These are phyloP conservation scores for Suillus decipiens DNA, from an alignment of 768 basidiomycete genomes.

Conservation along the genomic window DNA sequence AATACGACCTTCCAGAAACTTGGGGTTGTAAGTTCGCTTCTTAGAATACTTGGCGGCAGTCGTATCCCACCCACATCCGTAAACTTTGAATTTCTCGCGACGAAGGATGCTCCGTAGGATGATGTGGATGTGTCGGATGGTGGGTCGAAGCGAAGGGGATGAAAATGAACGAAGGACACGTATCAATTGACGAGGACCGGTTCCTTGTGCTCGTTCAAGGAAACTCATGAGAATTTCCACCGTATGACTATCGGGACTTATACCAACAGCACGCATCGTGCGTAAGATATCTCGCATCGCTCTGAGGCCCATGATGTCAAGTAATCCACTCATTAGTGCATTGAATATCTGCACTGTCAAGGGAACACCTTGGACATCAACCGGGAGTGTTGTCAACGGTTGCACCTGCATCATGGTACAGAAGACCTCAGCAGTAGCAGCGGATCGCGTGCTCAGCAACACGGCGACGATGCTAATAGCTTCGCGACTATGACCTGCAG, in stretches of 20 bases:
- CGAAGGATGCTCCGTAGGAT: slow-evolving; percentile 55
- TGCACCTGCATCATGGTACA: slow-evolving; percentile 21
- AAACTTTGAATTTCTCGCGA: slow-evolving; percentile 47
- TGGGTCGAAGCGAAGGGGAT: slow-evolving; percentile 43
- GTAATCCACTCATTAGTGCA: slow-evolving; percentile 52
- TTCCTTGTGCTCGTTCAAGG: slow-evolving; percentile 44
- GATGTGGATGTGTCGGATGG: slow-evolving; percentile 58
- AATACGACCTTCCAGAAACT: slow-evolving; percentile 11
- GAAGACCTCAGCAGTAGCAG: slow-evolving; percentile 18
- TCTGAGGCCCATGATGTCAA: slow-evolving; percentile 50
- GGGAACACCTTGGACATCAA: slow-evolving; percentile 29
- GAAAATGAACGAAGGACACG: slow-evolving; percentile 49
- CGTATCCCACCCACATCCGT: slow-evolving; percentile 49
- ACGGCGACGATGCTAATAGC: slow-evolving; percentile 55
- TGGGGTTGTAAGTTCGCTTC: slow-evolving; percentile 23
- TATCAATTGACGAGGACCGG: slow-evolving; percentile 48
- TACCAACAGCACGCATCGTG: slow-evolving; percentile 53
- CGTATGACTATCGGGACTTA: slow-evolving; percentile 57
- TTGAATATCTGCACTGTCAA: slow-evolving; percentile 60
- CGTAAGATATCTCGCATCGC: slow-evolving; percentile 48
- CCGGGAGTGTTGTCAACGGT: slow-evolving; percentile 18
- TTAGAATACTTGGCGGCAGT: slow-evolving; percentile 41
- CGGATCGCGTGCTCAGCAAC: slow-evolving; percentile 39
- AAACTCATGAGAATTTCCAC: slow-evolving; percentile 55
- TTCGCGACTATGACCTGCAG: slow-evolving; percentile 43